Base-by-base conservation (phyloP, 768 basidiomycete species). In the Lentinula guzmanii region DNA sequence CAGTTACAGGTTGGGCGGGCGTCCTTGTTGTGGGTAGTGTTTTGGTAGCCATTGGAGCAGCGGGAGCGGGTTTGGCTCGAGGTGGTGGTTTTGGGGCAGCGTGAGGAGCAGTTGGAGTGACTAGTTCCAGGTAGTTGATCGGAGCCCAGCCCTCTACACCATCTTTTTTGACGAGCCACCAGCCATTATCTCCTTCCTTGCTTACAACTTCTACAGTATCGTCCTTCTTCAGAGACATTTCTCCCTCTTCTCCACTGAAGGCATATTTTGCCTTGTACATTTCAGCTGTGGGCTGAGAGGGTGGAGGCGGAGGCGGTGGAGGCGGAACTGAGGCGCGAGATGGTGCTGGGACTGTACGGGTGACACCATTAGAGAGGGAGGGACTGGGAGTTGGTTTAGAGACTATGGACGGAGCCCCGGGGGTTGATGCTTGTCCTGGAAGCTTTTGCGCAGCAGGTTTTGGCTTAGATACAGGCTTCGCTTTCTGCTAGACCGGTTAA, bases 111-210 rank as follows among this genome's bases (percentile, higher is more conserved):
- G 82, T 85, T 21, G 83, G 83, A 16, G 87, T 86, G 4, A 89
- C 83, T 37, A 89, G 80, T 70, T 97, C 95, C 6, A 96, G 85
- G 69, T 95, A 97, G 72, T 93, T 95, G 65, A 89, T 87, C 2
- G 97, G 97, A 18, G 95, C 93, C 95, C 95, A 99, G 13, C 93
- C 97, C 70, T 98, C 94, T 16, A 77, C 74, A 2, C 82, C 83
- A 57, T 80, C 82, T 73, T 90, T 93, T 80, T 89, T 91, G 61
- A 98, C 89, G 35, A 97, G 80, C 96, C 97, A 98, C 97, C 97
- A 99, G 2, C 96, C 97, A 67, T 96, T 96, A 62, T 95, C 86
- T 64, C 95, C 87, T 69, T 89, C 87, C 71, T 97, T 94, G 77
- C 96, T 89, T 35, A 95, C 79, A 18, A 98, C 77, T 75, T 98